These are phyloP conservation scores for Artemisia argyi DNA, from an alignment of 129 eudicot genomes.

Conservation along the genomic window DNA sequence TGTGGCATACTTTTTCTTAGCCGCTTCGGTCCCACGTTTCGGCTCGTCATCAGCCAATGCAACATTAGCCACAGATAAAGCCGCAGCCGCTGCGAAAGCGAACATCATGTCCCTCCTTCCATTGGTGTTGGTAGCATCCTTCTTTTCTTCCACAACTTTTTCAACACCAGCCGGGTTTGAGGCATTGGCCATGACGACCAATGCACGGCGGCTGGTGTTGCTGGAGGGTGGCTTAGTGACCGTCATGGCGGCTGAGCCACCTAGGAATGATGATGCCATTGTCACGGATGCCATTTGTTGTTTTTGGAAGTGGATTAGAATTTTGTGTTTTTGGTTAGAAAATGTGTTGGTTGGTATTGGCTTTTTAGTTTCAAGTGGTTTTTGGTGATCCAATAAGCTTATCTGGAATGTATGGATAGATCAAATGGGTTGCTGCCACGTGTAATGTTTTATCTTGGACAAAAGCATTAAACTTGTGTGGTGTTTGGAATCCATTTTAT, in stretches of 20 bases:
- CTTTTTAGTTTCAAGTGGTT: conserved; percentile 30
- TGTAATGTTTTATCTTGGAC: conserved; percentile 40
- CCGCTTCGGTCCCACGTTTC: conserved; percentile 61
- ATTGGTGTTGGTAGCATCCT: conserved; percentile 29
- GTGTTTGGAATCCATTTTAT: conserved; percentile 16
- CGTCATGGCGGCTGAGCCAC: conserved; percentile 45
- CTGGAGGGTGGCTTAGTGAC: conserved; percentile 41
- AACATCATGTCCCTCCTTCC: conserved; percentile 78
- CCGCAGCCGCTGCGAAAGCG: conserved; percentile 63
- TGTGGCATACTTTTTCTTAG: conserved; percentile 81
- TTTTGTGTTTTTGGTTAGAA: conserved; percentile 20
- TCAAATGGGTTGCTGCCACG: conserved; percentile 55
- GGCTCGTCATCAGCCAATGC: conserved; percentile 87
- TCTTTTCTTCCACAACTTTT: conserved; percentile 28
- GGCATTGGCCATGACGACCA: conserved; percentile 50
- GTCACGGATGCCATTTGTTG: conserved; percentile 75
- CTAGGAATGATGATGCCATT: conserved; percentile 67
- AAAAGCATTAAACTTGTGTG: conserved; percentile 23
- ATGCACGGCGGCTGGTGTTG: conserved; percentile 44
- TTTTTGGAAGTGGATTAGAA: conserved; percentile 12
- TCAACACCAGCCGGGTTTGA: conserved; percentile 33
- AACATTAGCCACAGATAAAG: conserved; percentile 49
- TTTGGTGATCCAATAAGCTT: conserved; percentile 50
- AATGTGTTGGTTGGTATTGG: conserved; percentile 18
- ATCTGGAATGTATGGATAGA: conserved; percentile 29